phyloP scores from a whole-genome alignment of 164 flowering plant genomes.

The Kalanchoe fedtschenkoi region DNA sequence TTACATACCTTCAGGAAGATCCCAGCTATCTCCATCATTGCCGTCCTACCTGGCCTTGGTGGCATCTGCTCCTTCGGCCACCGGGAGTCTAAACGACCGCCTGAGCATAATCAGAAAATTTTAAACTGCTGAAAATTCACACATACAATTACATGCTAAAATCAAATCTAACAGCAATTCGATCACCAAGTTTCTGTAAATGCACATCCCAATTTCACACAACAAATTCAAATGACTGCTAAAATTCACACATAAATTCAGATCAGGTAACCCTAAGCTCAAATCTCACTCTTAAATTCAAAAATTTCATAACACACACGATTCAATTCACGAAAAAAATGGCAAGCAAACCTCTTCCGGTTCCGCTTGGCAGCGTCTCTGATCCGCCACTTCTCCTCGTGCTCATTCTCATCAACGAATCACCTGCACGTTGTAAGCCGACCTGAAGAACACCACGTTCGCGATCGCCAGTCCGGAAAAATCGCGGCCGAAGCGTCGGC shows the following conservation, averaged over 20 bases:
- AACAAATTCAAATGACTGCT: neutral
- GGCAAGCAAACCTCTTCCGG: conserved; percentile 29
- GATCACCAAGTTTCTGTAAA: too few relatives aligned
- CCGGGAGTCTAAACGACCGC: conserved; percentile 13
- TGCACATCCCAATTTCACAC: neutral
- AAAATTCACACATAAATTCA: neutral
- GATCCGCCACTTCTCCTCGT: conserved; percentile 50
- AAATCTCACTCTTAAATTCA: neutral
- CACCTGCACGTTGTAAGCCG: conserved; percentile 61
- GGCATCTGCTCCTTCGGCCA: conserved; percentile 12
- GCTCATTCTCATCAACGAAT: conserved; percentile 55
- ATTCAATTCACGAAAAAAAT: neutral
- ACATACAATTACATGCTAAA: neutral
- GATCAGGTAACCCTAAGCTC: too few relatives aligned
- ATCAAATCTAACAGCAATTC: neutral
- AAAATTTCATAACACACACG: neutral
- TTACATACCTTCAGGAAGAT: conserved; percentile 20
- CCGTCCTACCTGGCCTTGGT: conserved; percentile 18
- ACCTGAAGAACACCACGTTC: conserved; percentile 43
- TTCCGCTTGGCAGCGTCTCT: conserved; percentile 70
- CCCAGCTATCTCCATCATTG: conserved; percentile 48
- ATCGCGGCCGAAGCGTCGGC: conserved; percentile 33
- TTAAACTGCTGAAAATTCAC: neutral
- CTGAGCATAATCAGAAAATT: conserved; percentile 4
- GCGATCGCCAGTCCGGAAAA: conserved; percentile 51